These are phyloP conservation scores for Saxophila tyrrhenica DNA, from an alignment of 495 filamentous ascomycete genomes.

Conservation along the genomic window DNA sequence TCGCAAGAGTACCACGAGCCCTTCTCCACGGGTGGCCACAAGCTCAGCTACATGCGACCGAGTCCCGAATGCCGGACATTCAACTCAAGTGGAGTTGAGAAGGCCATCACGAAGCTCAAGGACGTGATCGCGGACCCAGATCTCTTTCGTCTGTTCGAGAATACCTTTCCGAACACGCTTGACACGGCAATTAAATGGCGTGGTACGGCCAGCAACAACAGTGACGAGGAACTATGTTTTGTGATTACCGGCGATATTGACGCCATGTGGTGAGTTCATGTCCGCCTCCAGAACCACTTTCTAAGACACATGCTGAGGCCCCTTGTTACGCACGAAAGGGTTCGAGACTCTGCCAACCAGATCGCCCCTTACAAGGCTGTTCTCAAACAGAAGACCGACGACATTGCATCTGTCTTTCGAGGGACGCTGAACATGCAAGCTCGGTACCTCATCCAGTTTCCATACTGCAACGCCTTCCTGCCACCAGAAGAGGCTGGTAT, in stretches of 20 bases:
- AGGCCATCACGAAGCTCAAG: background rate
- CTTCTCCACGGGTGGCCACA: background rate
- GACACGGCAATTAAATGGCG: background rate
- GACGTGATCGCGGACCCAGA: background rate
- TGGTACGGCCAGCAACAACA: background rate
- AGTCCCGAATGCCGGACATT: background rate
- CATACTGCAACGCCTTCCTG: background rate
- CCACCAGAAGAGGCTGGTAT: background rate
- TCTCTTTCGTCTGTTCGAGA: background rate
- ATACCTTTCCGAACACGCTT: background rate
- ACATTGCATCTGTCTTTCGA: background rate
- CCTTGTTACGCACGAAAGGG: no score
- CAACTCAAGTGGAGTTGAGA: background rate
- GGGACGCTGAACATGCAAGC: background rate
- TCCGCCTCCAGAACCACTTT: no score
- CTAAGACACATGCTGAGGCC: no score
- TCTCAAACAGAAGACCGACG: background rate
- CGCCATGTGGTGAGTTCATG: background rate
- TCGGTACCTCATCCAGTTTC: background rate
- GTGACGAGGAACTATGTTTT: background rate
- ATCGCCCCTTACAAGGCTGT: background rate
- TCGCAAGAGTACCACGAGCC: background rate
- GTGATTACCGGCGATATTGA: background rate
- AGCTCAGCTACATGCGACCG: background rate
- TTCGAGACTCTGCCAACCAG: background rate